Evolutionary conservation across 2,329 filamentous ascomycete genomes (phyloP), one percentile per base, ranked within the genome.

Genomic region (Neocatenulostroma microsporum): DNA sequence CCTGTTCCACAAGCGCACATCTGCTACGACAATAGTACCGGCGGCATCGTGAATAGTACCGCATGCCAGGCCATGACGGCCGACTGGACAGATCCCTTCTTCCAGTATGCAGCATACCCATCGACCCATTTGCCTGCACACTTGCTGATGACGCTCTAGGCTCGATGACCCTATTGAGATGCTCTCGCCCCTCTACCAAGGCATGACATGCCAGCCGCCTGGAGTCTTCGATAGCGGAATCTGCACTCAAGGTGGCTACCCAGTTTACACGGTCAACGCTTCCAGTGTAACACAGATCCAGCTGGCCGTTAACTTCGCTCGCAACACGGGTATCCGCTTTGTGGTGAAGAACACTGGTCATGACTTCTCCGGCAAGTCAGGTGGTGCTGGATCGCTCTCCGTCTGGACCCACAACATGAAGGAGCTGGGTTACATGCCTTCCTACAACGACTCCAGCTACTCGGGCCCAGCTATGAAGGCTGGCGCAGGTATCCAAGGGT

Each of bases 281-380:
- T 36, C 38, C 18, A 45, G 21, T 23, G 37, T 36, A 7, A 36
- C 35, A 9, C 34, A 46, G 25, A 38, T 46, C 11, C 41, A 45
- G 26, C 38, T 41, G 10, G 45, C 41, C 3, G 30, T 48, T 32
- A 48, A 48, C 26, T 50, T 50, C 21, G 45, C 47, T 6, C 37
- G 40, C 18, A 41, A 42, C 21, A 40, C 39, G 15, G 47, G 47
- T 23, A 36, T 50, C 23, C 39, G 43, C 10, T 34, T 50, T 7
- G 42, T 41, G 11, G 36, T 50, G 25, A 48, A 45, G 38, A 50
- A 50, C 24, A 48, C 48, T 21, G 49, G 51, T 10, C 51, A 54
- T 30, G 49, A 53, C 28, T 54, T 47, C 23, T 15, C 24, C 19
- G 43, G 43, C 12, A 43, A 46, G 19, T 46, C 40, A 21, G 27